A percentile compares a stretch with the other conserved stretches of the same genome.
Conservation (phyloP, 2,329 filamentous ascomycete genomes). For the Phyllosticta citriasiana region DNA sequence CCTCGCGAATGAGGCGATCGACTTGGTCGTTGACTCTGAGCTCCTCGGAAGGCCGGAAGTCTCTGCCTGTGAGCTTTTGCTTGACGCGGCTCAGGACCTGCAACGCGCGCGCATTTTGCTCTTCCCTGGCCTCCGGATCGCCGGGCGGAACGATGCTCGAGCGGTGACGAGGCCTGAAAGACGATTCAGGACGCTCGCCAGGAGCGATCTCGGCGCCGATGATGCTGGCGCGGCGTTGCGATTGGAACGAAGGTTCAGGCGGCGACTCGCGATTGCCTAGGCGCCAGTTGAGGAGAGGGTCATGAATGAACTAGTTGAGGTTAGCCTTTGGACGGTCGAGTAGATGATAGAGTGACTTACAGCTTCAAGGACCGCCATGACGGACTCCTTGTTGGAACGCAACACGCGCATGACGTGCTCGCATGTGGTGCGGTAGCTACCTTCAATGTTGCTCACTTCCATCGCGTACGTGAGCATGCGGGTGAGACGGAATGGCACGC, state of each 20-base stretch:
- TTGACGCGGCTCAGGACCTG: slow-evolving; percentile 87
- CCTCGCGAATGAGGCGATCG: slow-evolving; percentile 87
- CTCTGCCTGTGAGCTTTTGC: slow-evolving; percentile 88
- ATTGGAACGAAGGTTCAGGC: slow-evolving; percentile 48
- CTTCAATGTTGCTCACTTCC: slow-evolving; percentile 99
- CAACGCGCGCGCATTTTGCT: slow-evolving; percentile 84
- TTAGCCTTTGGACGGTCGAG: slow-evolving; percentile 16
- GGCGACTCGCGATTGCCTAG: slow-evolving; percentile 56
- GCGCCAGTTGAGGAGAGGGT: slow-evolving; percentile 96
- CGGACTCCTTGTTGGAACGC: slow-evolving; percentile 91
- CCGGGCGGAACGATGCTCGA: slow-evolving; percentile 26
- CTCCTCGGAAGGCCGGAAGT: slow-evolving; percentile 82
- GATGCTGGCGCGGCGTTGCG: slow-evolving; percentile 51
- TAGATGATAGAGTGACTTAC: slow-evolving; percentile 46
- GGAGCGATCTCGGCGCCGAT: slow-evolving; percentile 39
- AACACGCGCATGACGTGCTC: slow-evolving; percentile 98
- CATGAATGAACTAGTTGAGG: slow-evolving; percentile 76
- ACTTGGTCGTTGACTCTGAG: slow-evolving; percentile 80
- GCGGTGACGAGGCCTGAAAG: slow-evolving; percentile 26
- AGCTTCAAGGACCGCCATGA: slow-evolving; percentile 97
- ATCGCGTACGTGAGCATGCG: slow-evolving; percentile 99
- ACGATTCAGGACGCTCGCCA: slow-evolving; percentile 18
- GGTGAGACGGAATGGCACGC: slow-evolving; percentile 94
- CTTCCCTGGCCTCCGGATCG: slow-evolving; percentile 50
- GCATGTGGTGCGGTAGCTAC: slow-evolving; percentile 94